Evolutionary conservation across 1,284 basidiomycete genomes (phyloP).

Genomic region (Leucoagaricus sp.): DNA sequence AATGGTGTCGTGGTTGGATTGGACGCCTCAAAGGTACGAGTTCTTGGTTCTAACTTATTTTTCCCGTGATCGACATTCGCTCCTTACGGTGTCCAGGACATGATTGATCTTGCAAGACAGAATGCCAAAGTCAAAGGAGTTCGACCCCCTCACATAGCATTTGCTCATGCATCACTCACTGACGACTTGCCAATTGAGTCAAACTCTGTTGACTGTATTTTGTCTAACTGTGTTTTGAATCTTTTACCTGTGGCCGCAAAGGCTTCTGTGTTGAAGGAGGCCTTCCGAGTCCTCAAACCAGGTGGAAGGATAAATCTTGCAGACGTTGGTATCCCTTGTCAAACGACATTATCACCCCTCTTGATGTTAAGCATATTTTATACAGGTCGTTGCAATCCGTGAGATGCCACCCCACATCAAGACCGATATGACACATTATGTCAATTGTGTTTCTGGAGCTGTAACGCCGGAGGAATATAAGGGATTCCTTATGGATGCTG

Average conservation of each 20-base stretch:
- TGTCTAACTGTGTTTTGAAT: conserved; percentile 60
- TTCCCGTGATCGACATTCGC: not conserved
- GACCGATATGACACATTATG: conserved; percentile 39
- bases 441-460: conserved; percentile 48
- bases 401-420: conserved; percentile 41
- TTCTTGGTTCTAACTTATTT: not conserved
- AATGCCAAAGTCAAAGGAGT: conserved; percentile 43
- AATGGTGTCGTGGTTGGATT: conserved; percentile 52
- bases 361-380: not conserved
- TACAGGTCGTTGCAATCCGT: conserved; percentile 46
- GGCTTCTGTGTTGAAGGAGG: conserved; percentile 41
- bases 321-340: conserved; percentile 28
- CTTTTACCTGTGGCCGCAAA: conserved; percentile 44
- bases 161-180: conserved; percentile 42
- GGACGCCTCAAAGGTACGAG: conserved; percentile 44
- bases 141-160: conserved; percentile 46
- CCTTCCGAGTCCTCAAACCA: conserved; percentile 47
- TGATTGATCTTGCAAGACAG: conserved; percentile 46
- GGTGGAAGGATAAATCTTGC: conserved; percentile 48
- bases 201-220: conserved; percentile 48
- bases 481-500: conserved; percentile 36
- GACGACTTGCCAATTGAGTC: conserved; percentile 48
- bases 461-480: conserved; percentile 38
- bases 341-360: not conserved
- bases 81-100: conserved; percentile 37